Conservation (phyloP, 169 alveolate species). For the Eimeria brunetti region DNA sequence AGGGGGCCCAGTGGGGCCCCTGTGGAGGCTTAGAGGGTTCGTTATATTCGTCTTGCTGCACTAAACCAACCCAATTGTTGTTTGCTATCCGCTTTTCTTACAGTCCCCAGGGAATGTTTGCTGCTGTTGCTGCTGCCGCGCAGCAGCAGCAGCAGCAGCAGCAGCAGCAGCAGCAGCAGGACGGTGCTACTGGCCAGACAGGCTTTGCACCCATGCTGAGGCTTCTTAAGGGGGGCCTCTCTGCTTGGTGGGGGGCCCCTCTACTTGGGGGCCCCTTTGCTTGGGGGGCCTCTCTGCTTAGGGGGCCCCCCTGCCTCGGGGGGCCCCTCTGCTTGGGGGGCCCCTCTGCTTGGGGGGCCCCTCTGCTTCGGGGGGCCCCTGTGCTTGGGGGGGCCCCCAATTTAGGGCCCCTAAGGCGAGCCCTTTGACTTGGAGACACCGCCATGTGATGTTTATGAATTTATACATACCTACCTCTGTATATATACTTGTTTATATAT, state of each 20-base stretch:
- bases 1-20: neutral
- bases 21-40: neutral
- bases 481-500: neutral
- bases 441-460: neutral
- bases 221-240: too few species aligned
- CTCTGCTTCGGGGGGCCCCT: too few species aligned
- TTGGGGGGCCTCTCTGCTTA: too few species aligned
- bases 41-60: neutral
- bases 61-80: neutral
- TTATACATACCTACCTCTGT: too few species aligned
- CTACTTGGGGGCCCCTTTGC: too few species aligned
- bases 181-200: neutral
- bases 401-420: neutral
- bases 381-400: neutral
- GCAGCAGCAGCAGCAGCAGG: slow-evolving; percentile 12
- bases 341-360: too few species aligned
- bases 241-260: neutral
- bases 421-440: neutral
- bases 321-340: too few species aligned
- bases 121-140: neutral
- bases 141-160: neutral
- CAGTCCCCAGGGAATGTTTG: neutral
- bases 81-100: neutral
- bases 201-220: neutral
- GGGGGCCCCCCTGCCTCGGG: too few species aligned